A percentile compares a stretch with the other conserved stretches of the same genome.
Conservation (phyloP, 805 yeast species). For the Saturnispora sekii region DNA sequence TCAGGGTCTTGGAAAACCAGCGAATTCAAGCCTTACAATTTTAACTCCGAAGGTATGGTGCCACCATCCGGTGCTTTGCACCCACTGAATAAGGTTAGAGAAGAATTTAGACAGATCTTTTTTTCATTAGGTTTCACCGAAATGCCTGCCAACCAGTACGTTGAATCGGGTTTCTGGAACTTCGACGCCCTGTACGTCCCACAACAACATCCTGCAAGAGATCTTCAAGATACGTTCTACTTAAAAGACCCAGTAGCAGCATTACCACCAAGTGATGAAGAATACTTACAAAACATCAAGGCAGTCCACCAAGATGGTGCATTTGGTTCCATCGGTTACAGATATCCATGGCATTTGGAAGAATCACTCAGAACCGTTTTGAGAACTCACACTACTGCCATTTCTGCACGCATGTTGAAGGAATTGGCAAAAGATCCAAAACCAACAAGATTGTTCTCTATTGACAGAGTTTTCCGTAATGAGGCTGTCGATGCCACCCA, state of each 20-base stretch:
- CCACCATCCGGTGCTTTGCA: slow-evolving; percentile 91
- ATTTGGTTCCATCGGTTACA: slow-evolving; percentile 92
- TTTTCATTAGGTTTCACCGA: slow-evolving; percentile 97
- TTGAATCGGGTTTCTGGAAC: slow-evolving; percentile 98
- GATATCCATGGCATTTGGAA: slow-evolving; percentile 93
- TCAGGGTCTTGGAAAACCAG: slow-evolving; percentile 75
- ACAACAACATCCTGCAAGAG: slow-evolving; percentile 99
- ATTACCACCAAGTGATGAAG: slow-evolving; percentile 70
- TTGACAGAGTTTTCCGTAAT: slow-evolving; percentile 97
- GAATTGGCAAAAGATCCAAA: slow-evolving; percentile 78
- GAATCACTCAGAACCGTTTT: slow-evolving; percentile 88
- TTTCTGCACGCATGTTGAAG: slow-evolving; percentile 81
- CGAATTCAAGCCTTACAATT: slow-evolving; percentile 90
- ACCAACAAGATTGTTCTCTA: slow-evolving; percentile 87
- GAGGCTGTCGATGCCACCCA: slow-evolving; percentile 99
- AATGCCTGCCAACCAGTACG: slow-evolving; percentile 98
- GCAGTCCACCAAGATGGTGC: slow-evolving; percentile 84
- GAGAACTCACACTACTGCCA: slow-evolving; percentile 97
- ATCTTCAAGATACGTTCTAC: slow-evolving; percentile 96
- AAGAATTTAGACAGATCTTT: slow-evolving; percentile 96
- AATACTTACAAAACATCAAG: slow-evolving; percentile 68
- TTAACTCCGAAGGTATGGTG: slow-evolving; percentile 84
- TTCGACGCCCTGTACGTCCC: slow-evolving; percentile 95
- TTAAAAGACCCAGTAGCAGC: slow-evolving; percentile 85
- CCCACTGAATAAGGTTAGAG: slow-evolving; percentile 93